These are phyloP conservation scores for Saccharomycopsis guyanensis DNA, from an alignment of 805 yeast species.

Conservation along the genomic window DNA sequence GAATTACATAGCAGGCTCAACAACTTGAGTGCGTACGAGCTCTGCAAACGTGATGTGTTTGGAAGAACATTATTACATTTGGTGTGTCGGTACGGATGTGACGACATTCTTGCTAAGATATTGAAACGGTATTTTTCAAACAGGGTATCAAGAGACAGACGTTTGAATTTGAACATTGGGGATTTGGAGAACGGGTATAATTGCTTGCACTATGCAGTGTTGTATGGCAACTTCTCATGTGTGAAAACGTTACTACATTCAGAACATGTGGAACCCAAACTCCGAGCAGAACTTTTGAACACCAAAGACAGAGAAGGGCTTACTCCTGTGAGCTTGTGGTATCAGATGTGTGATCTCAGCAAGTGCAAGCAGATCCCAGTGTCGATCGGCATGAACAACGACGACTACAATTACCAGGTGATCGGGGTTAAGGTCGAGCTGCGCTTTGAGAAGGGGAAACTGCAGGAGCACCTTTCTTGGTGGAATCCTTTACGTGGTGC, in stretches of 20 bases:
- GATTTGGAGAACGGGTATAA: slow-evolving; percentile 83
- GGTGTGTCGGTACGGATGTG: slow-evolving; percentile 42
- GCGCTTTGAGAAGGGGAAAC: slow-evolving; percentile 8
- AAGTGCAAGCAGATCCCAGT: slow-evolving; percentile 37
- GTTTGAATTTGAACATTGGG: slow-evolving; percentile 34
- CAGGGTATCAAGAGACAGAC: not conserved
- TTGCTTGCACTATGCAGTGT: slow-evolving; percentile 64
- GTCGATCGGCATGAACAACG: slow-evolving; percentile 25
- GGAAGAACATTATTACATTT: slow-evolving; percentile 64
- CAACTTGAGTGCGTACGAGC: slow-evolving; percentile 23
- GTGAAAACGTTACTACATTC: slow-evolving; percentile 37
- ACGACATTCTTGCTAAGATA: slow-evolving; percentile 38
- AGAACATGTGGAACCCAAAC: slow-evolving; percentile 22
- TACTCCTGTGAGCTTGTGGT: slow-evolving; percentile 64
- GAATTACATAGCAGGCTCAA: slow-evolving; percentile 2
- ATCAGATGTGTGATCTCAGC: slow-evolving; percentile 36
- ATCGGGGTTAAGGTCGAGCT: slow-evolving; percentile 5
- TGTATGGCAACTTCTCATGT: slow-evolving; percentile 47
- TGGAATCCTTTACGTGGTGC: slow-evolving; percentile 45
- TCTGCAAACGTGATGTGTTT: slow-evolving; percentile 52
- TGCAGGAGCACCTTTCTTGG: too few species aligned
- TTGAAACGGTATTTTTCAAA: slow-evolving; percentile 37
- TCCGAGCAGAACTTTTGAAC: slow-evolving; percentile 33
- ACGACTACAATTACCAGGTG: not conserved
- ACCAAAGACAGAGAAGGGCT: slow-evolving; percentile 62